Evolutionary conservation across 345 rosid species (phyloP).

Genomic region (Salix caprea): DNA sequence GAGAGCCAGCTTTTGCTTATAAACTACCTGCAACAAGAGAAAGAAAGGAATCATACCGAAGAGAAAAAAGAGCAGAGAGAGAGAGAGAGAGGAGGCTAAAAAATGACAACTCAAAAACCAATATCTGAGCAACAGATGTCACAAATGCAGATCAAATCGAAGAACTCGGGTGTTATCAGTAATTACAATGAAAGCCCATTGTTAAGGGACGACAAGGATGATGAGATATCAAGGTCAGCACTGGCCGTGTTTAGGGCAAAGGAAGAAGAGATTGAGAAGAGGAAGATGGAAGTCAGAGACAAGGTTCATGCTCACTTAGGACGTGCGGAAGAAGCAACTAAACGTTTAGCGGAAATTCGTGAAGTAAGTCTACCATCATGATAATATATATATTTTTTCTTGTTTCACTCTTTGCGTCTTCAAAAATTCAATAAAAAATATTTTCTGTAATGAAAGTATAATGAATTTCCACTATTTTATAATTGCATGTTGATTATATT

Average conservation of each 20-base stretch:
- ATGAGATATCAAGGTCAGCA: constrained; percentile 71
- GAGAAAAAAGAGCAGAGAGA: background rate
- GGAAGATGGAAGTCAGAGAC: constrained; percentile 65
- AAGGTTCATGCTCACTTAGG: constrained; percentile 69
- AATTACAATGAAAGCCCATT: constrained; percentile 34
- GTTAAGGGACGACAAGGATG: constrained; percentile 49
- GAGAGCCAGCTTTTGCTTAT: constrained; percentile 31
- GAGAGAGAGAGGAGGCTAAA: constrained; percentile 7
- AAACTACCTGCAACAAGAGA: constrained; percentile 26
- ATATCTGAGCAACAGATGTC: constrained; percentile 42
- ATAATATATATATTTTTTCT: background rate
- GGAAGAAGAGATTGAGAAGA: constrained; percentile 94
- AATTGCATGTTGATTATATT: background rate
- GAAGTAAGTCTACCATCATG: constrained; percentile 47
- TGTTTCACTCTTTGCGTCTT: no score
- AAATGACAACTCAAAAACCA: constrained; percentile 52
- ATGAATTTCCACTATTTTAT: background rate
- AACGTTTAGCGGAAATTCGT: constrained; percentile 71
- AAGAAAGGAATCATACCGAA: constrained; percentile 35
- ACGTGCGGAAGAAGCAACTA: constrained; percentile 66
- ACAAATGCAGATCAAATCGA: constrained; percentile 39
- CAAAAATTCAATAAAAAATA: no score
- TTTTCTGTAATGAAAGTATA: background rate
- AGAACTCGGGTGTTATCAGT: constrained; percentile 40
- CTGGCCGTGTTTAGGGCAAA: constrained; percentile 62